Evolutionary conservation across 2,329 filamentous ascomycete species (phyloP).

Genomic region (Ceratocystis eucalypticola): DNA sequence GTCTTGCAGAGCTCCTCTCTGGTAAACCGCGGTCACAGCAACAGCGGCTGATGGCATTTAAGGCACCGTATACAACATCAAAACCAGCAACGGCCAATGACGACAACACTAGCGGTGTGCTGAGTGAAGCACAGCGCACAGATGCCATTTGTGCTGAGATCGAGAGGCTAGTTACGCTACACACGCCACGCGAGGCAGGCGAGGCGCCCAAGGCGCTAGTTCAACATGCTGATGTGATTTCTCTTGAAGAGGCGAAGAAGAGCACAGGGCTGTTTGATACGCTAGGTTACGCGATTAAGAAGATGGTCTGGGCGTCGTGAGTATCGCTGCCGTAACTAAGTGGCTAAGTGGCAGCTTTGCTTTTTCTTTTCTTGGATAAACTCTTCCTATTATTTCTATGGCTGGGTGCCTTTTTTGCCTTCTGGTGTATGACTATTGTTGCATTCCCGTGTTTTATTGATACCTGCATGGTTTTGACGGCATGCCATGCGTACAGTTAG

Average conservation of each 20-base stretch:
- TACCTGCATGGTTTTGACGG: background rate
- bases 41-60: conserved; percentile 38
- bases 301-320: conserved; percentile 64
- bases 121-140: conserved; percentile 43
- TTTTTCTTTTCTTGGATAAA: background rate
- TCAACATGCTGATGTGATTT: conserved; percentile 60
- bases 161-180: conserved; percentile 46
- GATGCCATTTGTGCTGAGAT: conserved; percentile 63
- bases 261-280: conserved; percentile 79
- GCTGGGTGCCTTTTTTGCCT: conserved; percentile 1
- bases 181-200: conserved; percentile 30
- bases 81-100: conserved; percentile 41
- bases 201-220: conserved; percentile 36
- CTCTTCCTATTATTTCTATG: background rate
- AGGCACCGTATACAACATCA: conserved; percentile 41
- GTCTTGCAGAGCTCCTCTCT: conserved; percentile 33
- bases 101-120: conserved; percentile 27
- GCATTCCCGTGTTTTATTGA: conserved; percentile 4
- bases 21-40: conserved; percentile 27
- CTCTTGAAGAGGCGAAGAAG: conserved; percentile 68
- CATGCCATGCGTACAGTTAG: background rate
- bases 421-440: background rate
- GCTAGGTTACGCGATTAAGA: conserved; percentile 81
- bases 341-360: too few species aligned
- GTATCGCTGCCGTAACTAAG: background rate